Base-by-base conservation (phyloP, 768 basidiomycete genomes). In the Russula brevipes region DNA sequence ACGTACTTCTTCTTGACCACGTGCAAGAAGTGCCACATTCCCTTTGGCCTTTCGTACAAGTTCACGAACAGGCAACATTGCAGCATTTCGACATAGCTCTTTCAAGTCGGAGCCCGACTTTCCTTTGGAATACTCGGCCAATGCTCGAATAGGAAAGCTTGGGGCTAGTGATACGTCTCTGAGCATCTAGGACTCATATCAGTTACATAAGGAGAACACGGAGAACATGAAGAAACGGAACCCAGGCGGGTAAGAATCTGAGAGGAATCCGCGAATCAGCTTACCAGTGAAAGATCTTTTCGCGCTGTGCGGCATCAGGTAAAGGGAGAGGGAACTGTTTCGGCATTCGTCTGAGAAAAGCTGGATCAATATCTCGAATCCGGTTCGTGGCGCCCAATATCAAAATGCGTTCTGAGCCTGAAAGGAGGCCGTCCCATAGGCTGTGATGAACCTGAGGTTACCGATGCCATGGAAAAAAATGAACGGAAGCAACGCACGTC, bases 351-450 rank as follows among this genome's bases (percentile, higher is more conserved):
- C 91, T 82, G 30, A 94, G 77, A 67, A 94, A 89, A 33, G 91
- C 90, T 2, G 85, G 76, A 70, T 94, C 91, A 59, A 94, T 93
- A 67, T 98, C 97, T 70, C 88, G 88, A 19, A 95, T 94, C 62
- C 96, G 79, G 73, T 99, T 98, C 8, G 96, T 98, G 0, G 96
- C 95, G 16, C 96, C 96, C 2, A 99, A 84, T 5, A 97, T 89
- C 63, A 98, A 72, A 66, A 98, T 93, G 31, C 91, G 81, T 67
- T 94, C 89, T 0, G 82, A 79, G 12, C 85, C 82, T 0, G 94
- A 93, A 6, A 87, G 81, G 5, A 98, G 79, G 2, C 97, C 97
- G 72, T 99, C 97, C 97, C 97, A 99, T 38, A 95, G 80, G 3
- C 94, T 94, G 69, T 4, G 30, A 36, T 24, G 38, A 42, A 30